Evolutionary conservation across 352 stramenopile genomes (phyloP).

Genomic region (Stramenopiles sp.): DNA sequence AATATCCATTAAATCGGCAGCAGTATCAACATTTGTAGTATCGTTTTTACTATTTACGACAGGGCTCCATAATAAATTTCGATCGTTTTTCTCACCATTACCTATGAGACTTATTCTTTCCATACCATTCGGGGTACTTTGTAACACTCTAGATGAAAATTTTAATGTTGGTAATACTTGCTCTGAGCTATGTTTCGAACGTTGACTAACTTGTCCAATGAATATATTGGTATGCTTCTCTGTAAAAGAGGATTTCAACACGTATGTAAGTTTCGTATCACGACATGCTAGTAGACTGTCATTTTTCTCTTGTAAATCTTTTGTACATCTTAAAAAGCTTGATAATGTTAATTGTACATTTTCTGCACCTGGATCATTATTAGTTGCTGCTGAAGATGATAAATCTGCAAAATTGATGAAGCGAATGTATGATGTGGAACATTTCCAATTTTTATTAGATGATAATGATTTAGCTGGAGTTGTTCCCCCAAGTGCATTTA

Average conservation of each 20-base stretch:
- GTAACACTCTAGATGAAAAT: neutral
- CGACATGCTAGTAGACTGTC: neutral
- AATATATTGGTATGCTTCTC: neutral
- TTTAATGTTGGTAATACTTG: neutral
- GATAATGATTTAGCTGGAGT: neutral
- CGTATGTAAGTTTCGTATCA: neutral
- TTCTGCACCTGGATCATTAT: neutral
- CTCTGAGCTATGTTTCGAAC: neutral
- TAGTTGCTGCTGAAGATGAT: neutral
- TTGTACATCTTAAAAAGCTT: neutral
- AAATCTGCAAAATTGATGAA: neutral
- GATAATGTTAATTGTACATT: neutral
- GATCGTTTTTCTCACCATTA: neutral
- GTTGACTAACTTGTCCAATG: neutral
- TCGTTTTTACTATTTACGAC: neutral
- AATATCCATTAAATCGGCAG: neutral
- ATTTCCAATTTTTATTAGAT: neutral
- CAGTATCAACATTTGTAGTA: neutral
- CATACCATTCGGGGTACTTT: neutral
- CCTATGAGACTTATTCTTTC: neutral
- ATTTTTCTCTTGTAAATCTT: neutral
- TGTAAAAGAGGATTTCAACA: neutral
- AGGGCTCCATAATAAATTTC: neutral
- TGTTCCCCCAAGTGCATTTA: neutral
- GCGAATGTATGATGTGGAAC: neutral